Conservation (phyloP, 441 rosid genomes). For the Syzygium syzygioides region DNA sequence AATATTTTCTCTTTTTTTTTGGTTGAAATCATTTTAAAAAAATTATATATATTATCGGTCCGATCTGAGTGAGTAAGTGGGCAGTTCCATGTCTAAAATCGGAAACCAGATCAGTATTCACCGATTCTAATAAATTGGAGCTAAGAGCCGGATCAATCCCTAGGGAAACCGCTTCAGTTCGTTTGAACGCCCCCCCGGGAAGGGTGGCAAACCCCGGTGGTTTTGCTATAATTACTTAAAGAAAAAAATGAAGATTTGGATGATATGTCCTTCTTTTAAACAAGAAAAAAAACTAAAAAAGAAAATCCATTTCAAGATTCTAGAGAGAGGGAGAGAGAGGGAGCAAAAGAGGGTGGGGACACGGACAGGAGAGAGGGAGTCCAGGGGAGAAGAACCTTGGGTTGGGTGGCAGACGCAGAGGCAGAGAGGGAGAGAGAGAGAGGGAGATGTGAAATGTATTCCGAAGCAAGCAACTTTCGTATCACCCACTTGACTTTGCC, state of each 20-base stretch:
- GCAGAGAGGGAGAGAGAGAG: not conserved
- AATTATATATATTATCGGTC: too few relatives aligned
- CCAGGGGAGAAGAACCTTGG: conserved; percentile 84
- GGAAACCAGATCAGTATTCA: rapidly evolving
- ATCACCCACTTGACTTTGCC: conserved; percentile 23
- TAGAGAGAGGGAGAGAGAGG: not conserved
- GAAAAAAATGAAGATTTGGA: not conserved
- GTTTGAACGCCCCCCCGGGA: too few relatives aligned
- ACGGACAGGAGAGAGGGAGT: not conserved
- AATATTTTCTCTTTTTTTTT: too few relatives aligned
- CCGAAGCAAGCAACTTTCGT: conserved; percentile 49
- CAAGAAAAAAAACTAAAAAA: not conserved
- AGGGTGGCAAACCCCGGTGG: too few relatives aligned
- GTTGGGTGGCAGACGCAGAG: conserved; percentile 2
- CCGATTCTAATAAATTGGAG: too few relatives aligned
- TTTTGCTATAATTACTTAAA: too few relatives aligned
- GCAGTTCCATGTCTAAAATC: too few relatives aligned
- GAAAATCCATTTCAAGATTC: not conserved
- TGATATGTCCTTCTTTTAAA: not conserved
- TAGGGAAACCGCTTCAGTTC: too few relatives aligned
- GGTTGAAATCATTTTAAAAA: too few relatives aligned
- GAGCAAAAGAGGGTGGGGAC: not conserved
- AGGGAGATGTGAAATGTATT: conserved; percentile 4
- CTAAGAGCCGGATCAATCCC: too few relatives aligned
- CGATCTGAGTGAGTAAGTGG: too few relatives aligned